Percentiles rank a stretch among this genome's conserved stretches.
Evolutionary conservation across 768 basidiomycete genomes (phyloP).

Genomic region (Tephrocybe sp.): DNA sequence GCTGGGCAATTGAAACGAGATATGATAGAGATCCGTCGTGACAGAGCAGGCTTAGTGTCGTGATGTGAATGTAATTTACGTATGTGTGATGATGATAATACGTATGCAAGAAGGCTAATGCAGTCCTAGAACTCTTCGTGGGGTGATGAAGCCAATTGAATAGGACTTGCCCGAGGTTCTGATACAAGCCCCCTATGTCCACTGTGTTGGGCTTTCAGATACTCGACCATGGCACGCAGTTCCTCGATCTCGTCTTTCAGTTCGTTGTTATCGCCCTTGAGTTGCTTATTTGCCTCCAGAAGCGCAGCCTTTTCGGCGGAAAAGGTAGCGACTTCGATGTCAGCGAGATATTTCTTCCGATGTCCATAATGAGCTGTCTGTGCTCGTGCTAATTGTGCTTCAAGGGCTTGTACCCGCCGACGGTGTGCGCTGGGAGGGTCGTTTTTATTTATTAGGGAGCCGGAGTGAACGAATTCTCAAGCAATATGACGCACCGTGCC

Average conservation of each 20-base stretch:
- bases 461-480: too few species aligned
- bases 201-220: conserved; percentile 56
- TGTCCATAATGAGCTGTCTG: conserved; percentile 37
- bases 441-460: background rate
- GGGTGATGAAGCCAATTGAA: conserved; percentile 19
- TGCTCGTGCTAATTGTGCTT: conserved; percentile 51
- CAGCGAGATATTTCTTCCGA: conserved; percentile 29
- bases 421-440: conserved; percentile 46
- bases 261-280: conserved; percentile 57
- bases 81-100: too few species aligned
- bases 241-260: conserved; percentile 54
- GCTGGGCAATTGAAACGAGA: too few species aligned
- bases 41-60: too few species aligned
- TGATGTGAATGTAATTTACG: too few species aligned
- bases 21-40: too few species aligned
- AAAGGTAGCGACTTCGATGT: conserved; percentile 44
- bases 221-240: conserved; percentile 68
- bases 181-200: conserved; percentile 43
- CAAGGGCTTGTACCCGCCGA: conserved; percentile 61
- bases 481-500: conserved; percentile 48
- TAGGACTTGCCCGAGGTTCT: conserved; percentile 46
- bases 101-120: background rate
- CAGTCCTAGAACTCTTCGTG: background rate
- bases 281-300: conserved; percentile 46
- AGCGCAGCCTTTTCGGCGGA: conserved; percentile 46